A percentile compares a stretch with the other conserved stretches of the same genome.
These are phyloP conservation scores for Hypoxylon sp. DNA, from an alignment of 2,329 filamentous ascomycete species.

Conservation along the genomic window DNA sequence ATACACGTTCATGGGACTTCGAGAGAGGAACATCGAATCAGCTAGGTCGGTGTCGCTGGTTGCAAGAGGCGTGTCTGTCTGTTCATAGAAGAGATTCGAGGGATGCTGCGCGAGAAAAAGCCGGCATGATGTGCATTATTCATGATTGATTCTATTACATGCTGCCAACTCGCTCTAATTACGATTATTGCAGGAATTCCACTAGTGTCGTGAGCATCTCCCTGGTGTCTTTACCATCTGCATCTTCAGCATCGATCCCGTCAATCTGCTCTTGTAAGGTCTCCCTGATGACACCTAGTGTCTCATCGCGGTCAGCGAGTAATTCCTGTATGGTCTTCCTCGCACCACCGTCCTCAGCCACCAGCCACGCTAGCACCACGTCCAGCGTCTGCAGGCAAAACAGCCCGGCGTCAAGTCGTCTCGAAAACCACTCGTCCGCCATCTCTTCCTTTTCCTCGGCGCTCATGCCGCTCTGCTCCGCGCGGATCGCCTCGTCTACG, in stretches of 20 bases:
- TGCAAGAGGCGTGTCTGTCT: constrained; percentile 16
- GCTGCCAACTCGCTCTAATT: not conserved
- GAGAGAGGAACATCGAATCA: constrained; percentile 1
- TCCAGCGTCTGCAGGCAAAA: constrained; percentile 88
- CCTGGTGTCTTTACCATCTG: constrained; percentile 68
- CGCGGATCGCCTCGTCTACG: constrained; percentile 72
- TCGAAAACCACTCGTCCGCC: constrained; percentile 78
- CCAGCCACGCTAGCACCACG: constrained; percentile 87
- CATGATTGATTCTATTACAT: constrained; percentile 31
- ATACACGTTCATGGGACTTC: constrained; percentile 5
- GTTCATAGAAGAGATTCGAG: constrained; percentile 33
- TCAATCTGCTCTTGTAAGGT: constrained; percentile 74
- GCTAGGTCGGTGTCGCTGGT: constrained; percentile 12
- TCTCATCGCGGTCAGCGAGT: constrained; percentile 76
- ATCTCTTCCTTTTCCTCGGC: constrained; percentile 71
- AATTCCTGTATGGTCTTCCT: constrained; percentile 71
- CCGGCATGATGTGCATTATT: constrained; percentile 39
- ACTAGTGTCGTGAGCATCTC: constrained; percentile 68
- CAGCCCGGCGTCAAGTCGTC: constrained; percentile 84
- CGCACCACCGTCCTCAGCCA: constrained; percentile 87
- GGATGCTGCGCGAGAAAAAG: constrained; percentile 24
- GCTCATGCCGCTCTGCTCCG: constrained; percentile 65
- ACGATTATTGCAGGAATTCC: constrained; percentile 58
- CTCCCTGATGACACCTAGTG: constrained; percentile 69
- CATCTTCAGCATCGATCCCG: constrained; percentile 63